Evolutionary conservation across 2,329 filamentous ascomycete species (phyloP).

Genomic region (Pseudocercospora pini-densiflorae): DNA sequence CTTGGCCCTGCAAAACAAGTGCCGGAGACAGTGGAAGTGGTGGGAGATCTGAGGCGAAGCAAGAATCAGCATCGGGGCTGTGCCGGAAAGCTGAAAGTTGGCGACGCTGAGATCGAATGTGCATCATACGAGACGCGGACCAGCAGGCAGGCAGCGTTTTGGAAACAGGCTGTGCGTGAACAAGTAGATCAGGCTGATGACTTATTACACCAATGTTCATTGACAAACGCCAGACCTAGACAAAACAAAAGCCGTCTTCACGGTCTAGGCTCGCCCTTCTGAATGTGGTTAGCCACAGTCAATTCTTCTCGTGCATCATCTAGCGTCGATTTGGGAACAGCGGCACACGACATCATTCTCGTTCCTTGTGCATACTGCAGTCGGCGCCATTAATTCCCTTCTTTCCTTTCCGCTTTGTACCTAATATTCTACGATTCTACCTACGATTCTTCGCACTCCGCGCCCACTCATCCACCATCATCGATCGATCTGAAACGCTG

Average conservation of each 20-base stretch:
- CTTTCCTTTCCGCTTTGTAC: not conserved
- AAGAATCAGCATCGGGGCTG: not conserved
- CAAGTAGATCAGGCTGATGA: not conserved
- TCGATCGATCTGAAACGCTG: slow-evolving; percentile 5
- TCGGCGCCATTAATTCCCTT: not conserved
- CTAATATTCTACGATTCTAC: not conserved
- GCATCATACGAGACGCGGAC: not conserved
- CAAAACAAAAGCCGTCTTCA: not conserved
- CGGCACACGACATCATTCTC: slow-evolving; percentile 5
- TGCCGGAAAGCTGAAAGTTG: not conserved
- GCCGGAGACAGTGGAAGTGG: not conserved
- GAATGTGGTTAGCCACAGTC: not conserved
- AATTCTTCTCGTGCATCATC: not conserved
- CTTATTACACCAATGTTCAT: not conserved
- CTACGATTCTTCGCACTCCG: not conserved
- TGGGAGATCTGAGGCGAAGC: not conserved
- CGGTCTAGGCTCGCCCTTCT: not conserved
- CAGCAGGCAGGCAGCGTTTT: not conserved
- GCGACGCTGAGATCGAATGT: not conserved
- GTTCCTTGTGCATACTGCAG: not conserved
- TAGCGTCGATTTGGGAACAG: not conserved
- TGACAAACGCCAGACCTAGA: not conserved
- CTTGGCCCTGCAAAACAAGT: not conserved
- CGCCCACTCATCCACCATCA: not conserved
- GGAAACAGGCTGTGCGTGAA: not conserved